Base-by-base conservation (phyloP, 163 green algal genomes). In the Scenedesmus sp. region DNA sequence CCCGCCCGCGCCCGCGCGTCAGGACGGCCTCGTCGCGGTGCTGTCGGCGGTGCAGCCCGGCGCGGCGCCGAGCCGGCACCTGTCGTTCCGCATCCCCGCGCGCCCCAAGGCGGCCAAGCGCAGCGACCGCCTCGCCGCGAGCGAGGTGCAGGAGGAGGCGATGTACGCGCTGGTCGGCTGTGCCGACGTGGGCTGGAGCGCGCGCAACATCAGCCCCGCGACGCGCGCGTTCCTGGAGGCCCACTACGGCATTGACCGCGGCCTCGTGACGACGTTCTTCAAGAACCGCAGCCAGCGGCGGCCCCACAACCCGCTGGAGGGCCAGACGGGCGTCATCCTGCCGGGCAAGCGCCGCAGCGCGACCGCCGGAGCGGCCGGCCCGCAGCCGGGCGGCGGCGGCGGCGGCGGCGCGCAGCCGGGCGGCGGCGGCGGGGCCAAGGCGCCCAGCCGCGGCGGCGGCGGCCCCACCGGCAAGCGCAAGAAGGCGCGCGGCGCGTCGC, bases 81-180 rank as follows among this genome's bases (percentile, higher is more conserved):
- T 75, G 31, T 53, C 48, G 48, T 75, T 63, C 48, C 34, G 33
- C 29, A 44, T 63, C 47, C 66, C 66, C 3, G 60, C 7, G 20
- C 60, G 60, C 20, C 42, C 17, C 31, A 75, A 53, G 66, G 60
- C 60, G 26, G 14, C 29, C 14, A 56, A 56, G 47, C 15, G 14
- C 47, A 56, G 47, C 47, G 47, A 63, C 31, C 18, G 66, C 31
- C 33, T 75, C 4, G 48, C 62, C 18, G 29, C 66, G 2, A 75
- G 42, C 22, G 66, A 75, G 22, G 24, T 73, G 66, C 66, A 75
- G 66, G 66, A 63, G 33, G 66, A 75, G 28, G 66, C 63, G 3
- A 63, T 75, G 48, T 75, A 75, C 63, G 66, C 66, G 11, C 66
- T 75, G 31, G 66, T 75, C 3, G 66, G 66, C 66, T 75, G 66